Percentiles rank a stretch among this genome's conserved stretches.
These are phyloP conservation scores for Scheffersomyces coipomensis DNA, from an alignment of 805 yeast species.

Conservation along the genomic window DNA sequence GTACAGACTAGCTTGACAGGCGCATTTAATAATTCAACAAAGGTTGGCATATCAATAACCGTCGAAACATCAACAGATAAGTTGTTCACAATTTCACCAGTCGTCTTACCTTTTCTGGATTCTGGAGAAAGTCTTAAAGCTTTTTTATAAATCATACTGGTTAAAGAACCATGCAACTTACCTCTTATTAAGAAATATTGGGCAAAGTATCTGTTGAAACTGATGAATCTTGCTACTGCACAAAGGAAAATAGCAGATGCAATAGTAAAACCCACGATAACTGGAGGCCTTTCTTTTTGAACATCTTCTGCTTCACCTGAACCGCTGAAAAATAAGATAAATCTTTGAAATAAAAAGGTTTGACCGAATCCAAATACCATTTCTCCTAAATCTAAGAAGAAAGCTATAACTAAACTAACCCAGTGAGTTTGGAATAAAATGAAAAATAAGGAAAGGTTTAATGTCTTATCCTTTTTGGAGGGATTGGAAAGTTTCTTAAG, in stretches of 20 bases:
- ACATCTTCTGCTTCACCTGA: slow-evolving; percentile 2
- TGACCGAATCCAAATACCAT: slow-evolving; percentile 18
- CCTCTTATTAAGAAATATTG: slow-evolving; percentile 11
- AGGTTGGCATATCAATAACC: slow-evolving; percentile 13
- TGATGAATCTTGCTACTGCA: slow-evolving; percentile 19
- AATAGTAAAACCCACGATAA: slow-evolving; percentile 23
- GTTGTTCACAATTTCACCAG: slow-evolving; percentile 34
- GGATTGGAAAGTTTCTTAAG: slow-evolving; percentile 7
- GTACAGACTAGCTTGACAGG: slow-evolving; percentile 24
- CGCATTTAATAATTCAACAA: slow-evolving; percentile 16
- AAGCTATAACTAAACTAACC: slow-evolving; percentile 8
- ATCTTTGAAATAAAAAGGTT: slow-evolving; percentile 29
- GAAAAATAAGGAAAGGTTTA: slow-evolving; percentile 19
- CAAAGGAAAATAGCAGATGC: slow-evolving; percentile 24
- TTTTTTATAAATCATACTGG: slow-evolving; percentile 25
- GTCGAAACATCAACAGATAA: slow-evolving; percentile 26
- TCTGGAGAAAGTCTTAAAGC: slow-evolving; percentile 30
- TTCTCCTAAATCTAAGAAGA: slow-evolving; percentile 20
- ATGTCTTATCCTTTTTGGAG: slow-evolving; percentile 7
- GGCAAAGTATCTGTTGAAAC: slow-evolving; percentile 19
- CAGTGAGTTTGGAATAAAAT: slow-evolving; percentile 17
- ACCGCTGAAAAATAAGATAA: slow-evolving; percentile 24
- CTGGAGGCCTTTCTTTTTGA: slow-evolving; percentile 15
- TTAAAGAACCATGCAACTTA: slow-evolving; percentile 18
- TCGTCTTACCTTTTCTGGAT: slow-evolving; percentile 26